Conservation (phyloP, 1,284 basidiomycete genomes). For the Ustilago loliicola region DNA sequence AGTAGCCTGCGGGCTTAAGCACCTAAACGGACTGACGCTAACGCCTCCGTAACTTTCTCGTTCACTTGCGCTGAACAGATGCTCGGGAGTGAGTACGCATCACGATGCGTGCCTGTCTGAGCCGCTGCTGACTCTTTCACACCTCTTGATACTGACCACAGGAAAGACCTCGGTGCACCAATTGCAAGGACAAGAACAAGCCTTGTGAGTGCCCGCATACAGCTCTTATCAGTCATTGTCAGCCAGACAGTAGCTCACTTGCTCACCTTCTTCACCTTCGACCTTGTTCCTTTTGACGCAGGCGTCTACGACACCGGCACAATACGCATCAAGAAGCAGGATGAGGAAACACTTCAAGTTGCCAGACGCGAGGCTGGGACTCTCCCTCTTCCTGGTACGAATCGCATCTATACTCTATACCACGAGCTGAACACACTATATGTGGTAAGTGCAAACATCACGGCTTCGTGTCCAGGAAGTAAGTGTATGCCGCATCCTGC, state of each 20-base stretch:
- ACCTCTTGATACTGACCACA: background rate
- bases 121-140: background rate
- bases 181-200: slow-evolving; percentile 31
- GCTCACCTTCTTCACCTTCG: background rate
- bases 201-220: slow-evolving; percentile 22
- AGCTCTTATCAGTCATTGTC: too few relatives aligned
- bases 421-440: slow-evolving; percentile 17
- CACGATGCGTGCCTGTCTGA: background rate
- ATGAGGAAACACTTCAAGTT: background rate
- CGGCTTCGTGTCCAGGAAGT: background rate
- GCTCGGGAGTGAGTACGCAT: slow-evolving; percentile 26
- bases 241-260: background rate
- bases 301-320: slow-evolving; percentile 28
- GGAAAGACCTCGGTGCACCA: slow-evolving; percentile 40
- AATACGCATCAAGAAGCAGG: slow-evolving; percentile 1
- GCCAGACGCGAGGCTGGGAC: background rate
- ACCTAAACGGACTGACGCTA: too few relatives aligned
- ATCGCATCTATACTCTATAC: slow-evolving; percentile 2
- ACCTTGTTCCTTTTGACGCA: background rate
- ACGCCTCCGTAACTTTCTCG: too few relatives aligned
- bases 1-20: too few relatives aligned
- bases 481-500: background rate
- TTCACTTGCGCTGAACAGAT: slow-evolving; percentile 13
- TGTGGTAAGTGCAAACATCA: slow-evolving; percentile 12
- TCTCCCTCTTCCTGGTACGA: slow-evolving; percentile 4